Base-by-base conservation (phyloP, 306 rosid genomes). In the Quercus robur region DNA sequence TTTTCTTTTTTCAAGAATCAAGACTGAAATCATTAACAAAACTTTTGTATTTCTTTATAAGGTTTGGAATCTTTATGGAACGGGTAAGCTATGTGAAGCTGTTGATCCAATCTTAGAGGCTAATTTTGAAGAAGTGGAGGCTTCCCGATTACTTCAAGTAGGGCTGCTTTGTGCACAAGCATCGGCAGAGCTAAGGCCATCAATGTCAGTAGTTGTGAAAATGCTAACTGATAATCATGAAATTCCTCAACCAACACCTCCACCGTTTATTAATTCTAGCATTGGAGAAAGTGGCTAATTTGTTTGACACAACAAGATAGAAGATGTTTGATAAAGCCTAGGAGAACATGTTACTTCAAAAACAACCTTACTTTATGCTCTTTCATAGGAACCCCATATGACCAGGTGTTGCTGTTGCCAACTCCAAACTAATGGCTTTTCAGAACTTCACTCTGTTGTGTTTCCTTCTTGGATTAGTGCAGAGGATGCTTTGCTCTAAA, bases 131-230 rank as follows among this genome's bases (percentile, higher is more conserved):
- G 62, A 38, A 25, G 83, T 76, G 31, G 81, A 80, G 78, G 91
- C 89, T 33, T 85, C 85, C 49, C 77, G 75, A 20, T 66, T 85
- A 41, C 87, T 85, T 80, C 85, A 85, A 75, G 81, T 87, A 17
- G 91, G 89, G 63, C 79, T 87, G 7, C 84, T 87, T 68, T 85
- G 91, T 55, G 87, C 76, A 23, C 91, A 88, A 70, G 91, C 91
- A 75, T 78, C 83, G 11, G 91, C 91, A 52, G 87, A 88, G 55
- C 77, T 83, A 23, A 72, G 91, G 35, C 91, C 89, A 21, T 72
- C 86, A 26, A 88, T 88, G 91, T 72, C 91, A n/a, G 33, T 38
- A 28, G 84, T 83, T 33, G 87, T 88, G 73, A 83, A 88, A 76
- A 83, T 88, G 87, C 59, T 85, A 15, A 75, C 56, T 0, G 82